Evolutionary conservation across 805 yeast genomes (phyloP).

Genomic region (Tetrapisispora pingtungensis): DNA sequence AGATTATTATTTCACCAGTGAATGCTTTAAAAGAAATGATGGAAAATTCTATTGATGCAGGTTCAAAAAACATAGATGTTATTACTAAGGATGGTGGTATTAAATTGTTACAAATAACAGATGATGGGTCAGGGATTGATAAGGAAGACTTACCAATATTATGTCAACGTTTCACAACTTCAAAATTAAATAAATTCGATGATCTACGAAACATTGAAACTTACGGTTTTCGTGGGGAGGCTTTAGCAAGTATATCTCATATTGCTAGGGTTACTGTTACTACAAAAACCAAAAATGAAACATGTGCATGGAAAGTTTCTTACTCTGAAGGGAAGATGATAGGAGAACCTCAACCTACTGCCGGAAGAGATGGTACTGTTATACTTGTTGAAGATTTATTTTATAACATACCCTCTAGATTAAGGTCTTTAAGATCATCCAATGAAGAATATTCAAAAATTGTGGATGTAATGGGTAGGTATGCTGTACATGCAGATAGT

Average conservation of each 20-base stretch:
- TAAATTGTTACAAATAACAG: conserved; percentile 75
- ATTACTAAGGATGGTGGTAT: conserved; percentile 87
- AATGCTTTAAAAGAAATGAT: conserved; percentile 89
- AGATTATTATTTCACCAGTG: conserved; percentile 85
- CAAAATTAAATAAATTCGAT: conserved; percentile 64
- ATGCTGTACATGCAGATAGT: conserved; percentile 60
- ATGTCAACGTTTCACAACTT: conserved; percentile 91
- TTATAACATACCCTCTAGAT: conserved; percentile 75
- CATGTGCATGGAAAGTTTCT: conserved; percentile 62
- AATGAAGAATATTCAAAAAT: conserved; percentile 70
- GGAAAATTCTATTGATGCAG: conserved; percentile 89
- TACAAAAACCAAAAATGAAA: conserved; percentile 52
- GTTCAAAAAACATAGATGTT: conserved; percentile 62
- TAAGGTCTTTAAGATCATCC: conserved; percentile 52
- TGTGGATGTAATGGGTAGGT: conserved; percentile 72
- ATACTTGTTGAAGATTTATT: conserved; percentile 80
- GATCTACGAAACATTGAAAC: conserved; percentile 66
- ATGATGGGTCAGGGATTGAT: conserved; percentile 77
- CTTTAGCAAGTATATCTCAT: conserved; percentile 88
- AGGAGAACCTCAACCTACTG: conserved; percentile 56
- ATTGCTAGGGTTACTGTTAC: conserved; percentile 72
- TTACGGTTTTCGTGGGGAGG: conserved; percentile 95
- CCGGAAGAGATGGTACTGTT: conserved; percentile 83
- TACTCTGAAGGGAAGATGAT: conserved; percentile 58
- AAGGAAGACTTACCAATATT: conserved; percentile 64